Evolutionary conservation across 495 filamentous ascomycete species (phyloP).

Genomic region (Aspergillus affinis): DNA sequence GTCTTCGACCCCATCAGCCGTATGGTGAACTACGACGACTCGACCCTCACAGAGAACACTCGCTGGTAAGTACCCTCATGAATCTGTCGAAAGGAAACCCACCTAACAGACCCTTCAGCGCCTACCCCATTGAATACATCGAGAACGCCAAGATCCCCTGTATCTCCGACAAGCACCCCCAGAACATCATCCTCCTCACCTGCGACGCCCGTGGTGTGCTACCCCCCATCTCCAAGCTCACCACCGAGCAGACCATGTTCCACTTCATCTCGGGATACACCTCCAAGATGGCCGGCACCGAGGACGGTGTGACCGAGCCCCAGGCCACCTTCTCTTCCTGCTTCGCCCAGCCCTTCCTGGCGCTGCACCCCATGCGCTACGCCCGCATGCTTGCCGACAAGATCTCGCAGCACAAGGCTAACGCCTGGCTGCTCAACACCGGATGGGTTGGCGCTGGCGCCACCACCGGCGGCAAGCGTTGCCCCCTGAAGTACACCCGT

Average conservation of each 20-base stretch:
- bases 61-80: conserved; percentile 52
- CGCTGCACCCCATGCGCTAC: conserved; percentile 98
- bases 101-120: conserved; percentile 40
- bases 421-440: conserved; percentile 98
- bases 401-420: conserved; percentile 91
- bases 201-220: conserved; percentile 97
- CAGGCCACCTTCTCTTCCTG: conserved; percentile 99
- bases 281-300: conserved; percentile 99
- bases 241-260: conserved; percentile 97
- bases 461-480: conserved; percentile 93
- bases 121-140: conserved; percentile 99
- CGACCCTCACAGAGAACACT: conserved; percentile 96
- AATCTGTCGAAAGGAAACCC: neutral
- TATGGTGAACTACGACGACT: conserved; percentile 91
- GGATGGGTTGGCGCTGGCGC: conserved; percentile 98
- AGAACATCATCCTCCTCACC: conserved; percentile 96
- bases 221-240: conserved; percentile 96
- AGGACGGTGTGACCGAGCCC: conserved; percentile 94
- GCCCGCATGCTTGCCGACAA: conserved; percentile 97
- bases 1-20: conserved; percentile 92
- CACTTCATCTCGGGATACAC: conserved; percentile 99
- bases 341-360: conserved; percentile 99
- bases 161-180: conserved; percentile 79
- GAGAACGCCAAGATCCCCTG: conserved; percentile 98
- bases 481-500: conserved; percentile 98